Percentiles rank a stretch among this genome's conserved stretches.
Evolutionary conservation across 495 filamentous ascomycete species (phyloP).

Genomic region (Cenococcum geophilum): DNA sequence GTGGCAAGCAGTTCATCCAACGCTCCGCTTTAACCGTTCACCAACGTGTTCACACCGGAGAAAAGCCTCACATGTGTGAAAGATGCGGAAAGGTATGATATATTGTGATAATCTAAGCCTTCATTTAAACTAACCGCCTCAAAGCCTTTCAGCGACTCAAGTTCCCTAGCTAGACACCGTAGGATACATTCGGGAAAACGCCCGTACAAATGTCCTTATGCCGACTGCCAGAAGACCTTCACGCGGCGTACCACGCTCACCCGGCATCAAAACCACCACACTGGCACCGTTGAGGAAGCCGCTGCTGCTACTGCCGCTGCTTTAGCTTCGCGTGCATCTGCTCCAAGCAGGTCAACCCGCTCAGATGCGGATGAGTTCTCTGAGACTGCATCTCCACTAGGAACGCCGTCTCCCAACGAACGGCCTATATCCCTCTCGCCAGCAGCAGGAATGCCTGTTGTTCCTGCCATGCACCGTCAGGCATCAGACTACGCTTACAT

Average conservation of each 20-base stretch:
- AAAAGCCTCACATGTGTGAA: slow-evolving; percentile 98
- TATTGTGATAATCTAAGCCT: background rate
- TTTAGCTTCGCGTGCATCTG: slow-evolving; percentile 55
- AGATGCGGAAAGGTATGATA: slow-evolving; percentile 81
- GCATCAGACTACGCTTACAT: slow-evolving; percentile 60
- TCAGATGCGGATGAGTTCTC: slow-evolving; percentile 77
- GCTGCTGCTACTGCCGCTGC: slow-evolving; percentile 81
- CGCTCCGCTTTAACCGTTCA: slow-evolving; percentile 96
- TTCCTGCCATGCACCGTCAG: slow-evolving; percentile 66
- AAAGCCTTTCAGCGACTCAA: slow-evolving; percentile 98
- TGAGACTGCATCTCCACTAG: slow-evolving; percentile 72
- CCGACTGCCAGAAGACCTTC: slow-evolving; percentile 97
- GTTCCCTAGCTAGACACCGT: slow-evolving; percentile 86
- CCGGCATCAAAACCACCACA: slow-evolving; percentile 92
- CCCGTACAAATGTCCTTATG: slow-evolving; percentile 95
- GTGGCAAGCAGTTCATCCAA: slow-evolving; percentile 95
- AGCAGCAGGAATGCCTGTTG: slow-evolving; percentile 62
- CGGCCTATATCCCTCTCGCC: slow-evolving; percentile 74
- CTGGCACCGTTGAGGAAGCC: slow-evolving; percentile 90
- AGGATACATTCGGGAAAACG: slow-evolving; percentile 94
- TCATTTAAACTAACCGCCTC: slow-evolving; percentile 1
- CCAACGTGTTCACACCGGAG: slow-evolving; percentile 89
- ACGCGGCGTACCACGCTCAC: slow-evolving; percentile 92
- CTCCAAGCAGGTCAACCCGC: slow-evolving; percentile 50
- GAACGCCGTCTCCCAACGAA: slow-evolving; percentile 81